Evolutionary conservation across 169 alveolate species (phyloP).

Genomic region (Plasmodium ovale): DNA sequence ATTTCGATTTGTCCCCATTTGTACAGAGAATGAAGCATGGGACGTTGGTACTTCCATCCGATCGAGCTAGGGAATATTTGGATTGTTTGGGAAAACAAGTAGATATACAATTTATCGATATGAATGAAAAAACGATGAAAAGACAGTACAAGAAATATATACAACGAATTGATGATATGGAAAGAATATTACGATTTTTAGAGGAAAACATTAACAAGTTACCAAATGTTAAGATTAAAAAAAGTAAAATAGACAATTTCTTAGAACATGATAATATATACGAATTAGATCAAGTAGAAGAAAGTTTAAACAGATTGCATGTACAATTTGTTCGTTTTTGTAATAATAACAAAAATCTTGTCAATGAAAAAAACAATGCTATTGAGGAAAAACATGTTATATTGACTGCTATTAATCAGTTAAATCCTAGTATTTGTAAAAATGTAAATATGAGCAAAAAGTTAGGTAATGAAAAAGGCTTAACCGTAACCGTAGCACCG

Average conservation of each 20-base stretch:
- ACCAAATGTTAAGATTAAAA: slow-evolving; percentile 85
- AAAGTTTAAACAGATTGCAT: slow-evolving; percentile 88
- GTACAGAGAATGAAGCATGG: slow-evolving; percentile 91
- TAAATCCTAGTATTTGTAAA: slow-evolving; percentile 62
- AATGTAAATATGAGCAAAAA: slow-evolving; percentile 8
- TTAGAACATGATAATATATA: slow-evolving; percentile 87
- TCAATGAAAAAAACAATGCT: slow-evolving; percentile 89
- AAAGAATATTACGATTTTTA: slow-evolving; percentile 89
- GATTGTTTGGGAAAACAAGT: slow-evolving; percentile 90
- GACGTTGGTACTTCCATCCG: slow-evolving; percentile 93
- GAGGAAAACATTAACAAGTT: slow-evolving; percentile 85
- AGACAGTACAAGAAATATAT: slow-evolving; percentile 92
- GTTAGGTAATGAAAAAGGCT: background rate
- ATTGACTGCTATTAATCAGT: slow-evolving; percentile 84
- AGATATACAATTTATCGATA: slow-evolving; percentile 91
- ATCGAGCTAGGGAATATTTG: slow-evolving; percentile 91
- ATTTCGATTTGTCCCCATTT: background rate
- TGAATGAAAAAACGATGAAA: slow-evolving; percentile 89
- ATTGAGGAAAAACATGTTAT: slow-evolving; percentile 87
- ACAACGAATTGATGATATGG: slow-evolving; percentile 94
- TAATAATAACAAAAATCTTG: slow-evolving; percentile 86
- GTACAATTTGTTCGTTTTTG: slow-evolving; percentile 92
- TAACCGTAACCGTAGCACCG: background rate
- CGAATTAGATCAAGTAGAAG: slow-evolving; percentile 91
- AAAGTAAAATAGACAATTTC: slow-evolving; percentile 87